A percentile compares a stretch with the other conserved stretches of the same genome.
phyloP scores from a whole-genome alignment of 176 grass and related monocot genomes.

The Eleusine indica region DNA sequence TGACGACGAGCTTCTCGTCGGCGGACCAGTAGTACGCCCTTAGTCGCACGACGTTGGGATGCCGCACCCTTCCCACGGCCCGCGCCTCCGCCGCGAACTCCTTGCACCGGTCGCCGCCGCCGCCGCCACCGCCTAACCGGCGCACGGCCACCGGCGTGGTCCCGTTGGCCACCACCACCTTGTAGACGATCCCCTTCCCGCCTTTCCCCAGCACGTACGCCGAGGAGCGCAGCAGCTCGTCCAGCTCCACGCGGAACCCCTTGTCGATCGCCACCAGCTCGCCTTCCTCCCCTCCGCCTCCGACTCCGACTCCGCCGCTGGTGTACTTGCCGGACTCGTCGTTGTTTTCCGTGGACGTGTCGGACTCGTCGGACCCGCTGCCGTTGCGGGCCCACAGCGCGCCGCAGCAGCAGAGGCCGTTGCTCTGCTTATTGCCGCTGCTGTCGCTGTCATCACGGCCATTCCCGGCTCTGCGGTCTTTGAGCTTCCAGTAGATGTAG shows the following conservation, averaged over 20 bases:
- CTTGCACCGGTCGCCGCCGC: constrained; percentile 49
- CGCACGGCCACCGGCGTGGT: constrained; percentile 85
- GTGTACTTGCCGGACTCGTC: constrained; percentile 33
- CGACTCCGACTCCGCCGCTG: background rate
- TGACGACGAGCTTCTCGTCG: constrained; percentile 96
- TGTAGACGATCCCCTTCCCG: constrained; percentile 94
- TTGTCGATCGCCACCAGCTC: constrained; percentile 87
- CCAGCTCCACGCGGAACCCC: constrained; percentile 80
- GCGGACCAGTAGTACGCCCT: constrained; percentile 92
- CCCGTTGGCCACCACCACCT: constrained; percentile 88
- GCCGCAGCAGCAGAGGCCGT: constrained; percentile 43
- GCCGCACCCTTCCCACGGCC: constrained; percentile 61
- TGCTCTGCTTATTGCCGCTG: background rate
- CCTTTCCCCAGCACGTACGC: constrained; percentile 95
- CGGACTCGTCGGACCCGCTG: background rate
- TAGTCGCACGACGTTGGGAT: constrained; percentile 85
- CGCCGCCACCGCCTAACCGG: constrained; percentile 63
- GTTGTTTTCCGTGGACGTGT: background rate
- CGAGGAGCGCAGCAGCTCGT: constrained; percentile 87
- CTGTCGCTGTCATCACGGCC: background rate
- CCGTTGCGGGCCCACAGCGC: constrained; percentile 29
- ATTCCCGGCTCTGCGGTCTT: constrained; percentile 46
- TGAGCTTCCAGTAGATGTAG: constrained; percentile 88
- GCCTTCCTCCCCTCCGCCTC: constrained; percentile 56
- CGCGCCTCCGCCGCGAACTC: constrained; percentile 84